Conservation (phyloP, 2,329 filamentous ascomycete genomes). For the Cladosporium oxysporum region DNA sequence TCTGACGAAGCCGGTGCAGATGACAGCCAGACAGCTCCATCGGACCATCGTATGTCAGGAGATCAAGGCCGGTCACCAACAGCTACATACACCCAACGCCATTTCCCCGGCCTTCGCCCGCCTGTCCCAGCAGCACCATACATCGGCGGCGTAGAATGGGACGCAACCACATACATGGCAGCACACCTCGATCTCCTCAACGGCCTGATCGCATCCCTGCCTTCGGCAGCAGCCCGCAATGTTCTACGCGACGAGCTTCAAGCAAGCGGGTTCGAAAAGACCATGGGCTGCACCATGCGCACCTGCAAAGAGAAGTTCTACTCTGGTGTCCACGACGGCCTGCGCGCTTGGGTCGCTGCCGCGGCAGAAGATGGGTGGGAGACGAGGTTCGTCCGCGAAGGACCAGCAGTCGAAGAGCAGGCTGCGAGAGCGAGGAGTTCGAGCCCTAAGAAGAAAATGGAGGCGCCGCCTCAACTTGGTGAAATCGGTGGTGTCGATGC, state of each 20-base stretch:
- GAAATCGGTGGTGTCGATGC: slow-evolving; percentile 24
- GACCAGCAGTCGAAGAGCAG: slow-evolving; percentile 54
- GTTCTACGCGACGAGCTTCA: slow-evolving; percentile 72
- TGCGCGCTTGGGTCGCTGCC: slow-evolving; percentile 87
- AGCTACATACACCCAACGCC: slow-evolving; percentile 57
- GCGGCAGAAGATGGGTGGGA: slow-evolving; percentile 88
- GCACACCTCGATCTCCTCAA: slow-evolving; percentile 92
- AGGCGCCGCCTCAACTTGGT: slow-evolving; percentile 29
- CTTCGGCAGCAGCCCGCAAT: slow-evolving; percentile 71
- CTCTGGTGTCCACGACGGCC: slow-evolving; percentile 81
- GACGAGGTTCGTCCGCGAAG: slow-evolving; percentile 75
- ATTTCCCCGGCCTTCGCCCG: slow-evolving; percentile 83
- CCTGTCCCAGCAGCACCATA: slow-evolving; percentile 94
- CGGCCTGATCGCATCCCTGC: slow-evolving; percentile 80
- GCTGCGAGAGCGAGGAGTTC: slow-evolving; percentile 38
- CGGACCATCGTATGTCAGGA: not conserved
- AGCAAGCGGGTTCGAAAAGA: slow-evolving; percentile 86
- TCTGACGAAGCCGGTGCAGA: not conserved
- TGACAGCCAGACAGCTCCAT: slow-evolving; percentile 26
- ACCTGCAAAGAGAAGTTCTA: slow-evolving; percentile 99
- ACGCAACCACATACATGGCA: slow-evolving; percentile 93
- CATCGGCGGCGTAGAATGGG: slow-evolving; percentile 97
- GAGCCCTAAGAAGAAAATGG: slow-evolving; percentile 43
- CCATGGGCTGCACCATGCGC: slow-evolving; percentile 79
- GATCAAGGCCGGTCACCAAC: slow-evolving; percentile 28